These are phyloP conservation scores for Botrytis galanthina DNA, from an alignment of 2,329 filamentous ascomycete species.

Conservation along the genomic window DNA sequence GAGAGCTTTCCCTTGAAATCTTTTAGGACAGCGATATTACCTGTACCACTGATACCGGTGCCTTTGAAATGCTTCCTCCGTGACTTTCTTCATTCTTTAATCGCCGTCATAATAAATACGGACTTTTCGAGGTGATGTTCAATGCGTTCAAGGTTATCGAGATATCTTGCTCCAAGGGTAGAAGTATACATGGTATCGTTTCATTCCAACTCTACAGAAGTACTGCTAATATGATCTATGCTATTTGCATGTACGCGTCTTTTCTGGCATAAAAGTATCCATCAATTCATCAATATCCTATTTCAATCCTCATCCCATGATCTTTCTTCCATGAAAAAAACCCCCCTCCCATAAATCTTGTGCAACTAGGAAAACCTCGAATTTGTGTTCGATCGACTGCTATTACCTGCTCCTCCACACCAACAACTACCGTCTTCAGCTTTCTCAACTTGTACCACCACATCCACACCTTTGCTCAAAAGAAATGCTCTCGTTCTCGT, in stretches of 20 bases:
- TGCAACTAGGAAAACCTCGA: slow-evolving; percentile 18
- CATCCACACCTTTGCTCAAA: slow-evolving; percentile 68
- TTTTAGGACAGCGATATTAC: background rate
- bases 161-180: background rate
- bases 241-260: background rate
- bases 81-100: background rate
- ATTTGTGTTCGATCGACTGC: slow-evolving; percentile 7
- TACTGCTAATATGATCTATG: background rate
- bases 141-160: background rate
- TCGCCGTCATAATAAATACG: background rate
- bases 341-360: background rate
- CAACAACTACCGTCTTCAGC: slow-evolving; percentile 70
- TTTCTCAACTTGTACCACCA: slow-evolving; percentile 82
- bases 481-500: slow-evolving; percentile 74
- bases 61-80: background rate
- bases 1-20: background rate
- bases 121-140: background rate
- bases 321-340: background rate
- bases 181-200: background rate
- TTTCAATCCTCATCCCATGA: background rate
- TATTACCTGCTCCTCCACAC: slow-evolving; percentile 45
- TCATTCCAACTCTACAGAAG: background rate
- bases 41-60: background rate
- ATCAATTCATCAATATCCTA: slow-evolving; percentile 1
- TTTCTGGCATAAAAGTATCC: background rate